These are phyloP conservation scores for Globisporangium solare DNA, from an alignment of 352 stramenopile species.

Conservation along the genomic window DNA sequence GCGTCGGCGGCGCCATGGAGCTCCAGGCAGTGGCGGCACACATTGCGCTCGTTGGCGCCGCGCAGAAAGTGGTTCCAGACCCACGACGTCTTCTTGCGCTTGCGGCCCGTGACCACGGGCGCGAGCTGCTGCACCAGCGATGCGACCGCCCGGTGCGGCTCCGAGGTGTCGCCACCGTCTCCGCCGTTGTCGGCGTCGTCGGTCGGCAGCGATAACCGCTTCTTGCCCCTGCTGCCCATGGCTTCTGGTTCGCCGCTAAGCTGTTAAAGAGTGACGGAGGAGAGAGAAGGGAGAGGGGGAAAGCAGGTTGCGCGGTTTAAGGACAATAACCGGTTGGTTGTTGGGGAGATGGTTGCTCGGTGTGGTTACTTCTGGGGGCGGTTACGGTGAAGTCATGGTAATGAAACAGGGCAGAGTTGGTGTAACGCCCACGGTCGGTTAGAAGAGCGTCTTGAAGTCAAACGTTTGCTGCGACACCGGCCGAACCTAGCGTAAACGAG, in stretches of 20 bases:
- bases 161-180: no score
- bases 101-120: constrained; percentile 6
- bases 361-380: no score
- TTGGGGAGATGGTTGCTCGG: no score
- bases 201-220: not conserved
- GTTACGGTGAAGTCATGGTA: no score
- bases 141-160: not conserved
- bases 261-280: not conserved
- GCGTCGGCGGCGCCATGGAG: not conserved
- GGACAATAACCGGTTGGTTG: no score
- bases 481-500: not conserved
- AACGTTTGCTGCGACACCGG: not conserved
- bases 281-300: not conserved
- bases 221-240: not conserved
- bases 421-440: not conserved
- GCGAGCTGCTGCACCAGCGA: not conserved
- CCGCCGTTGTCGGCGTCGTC: not conserved
- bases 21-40: constrained; percentile 5
- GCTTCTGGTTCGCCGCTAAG: not conserved
- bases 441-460: not conserved
- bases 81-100: constrained; percentile 16
- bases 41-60: constrained; percentile 4
- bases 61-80: constrained; percentile 12
- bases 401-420: no score
- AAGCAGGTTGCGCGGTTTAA: no score